Conservation (phyloP, 805 yeast genomes). For the Blastobotrys terrestris region DNA sequence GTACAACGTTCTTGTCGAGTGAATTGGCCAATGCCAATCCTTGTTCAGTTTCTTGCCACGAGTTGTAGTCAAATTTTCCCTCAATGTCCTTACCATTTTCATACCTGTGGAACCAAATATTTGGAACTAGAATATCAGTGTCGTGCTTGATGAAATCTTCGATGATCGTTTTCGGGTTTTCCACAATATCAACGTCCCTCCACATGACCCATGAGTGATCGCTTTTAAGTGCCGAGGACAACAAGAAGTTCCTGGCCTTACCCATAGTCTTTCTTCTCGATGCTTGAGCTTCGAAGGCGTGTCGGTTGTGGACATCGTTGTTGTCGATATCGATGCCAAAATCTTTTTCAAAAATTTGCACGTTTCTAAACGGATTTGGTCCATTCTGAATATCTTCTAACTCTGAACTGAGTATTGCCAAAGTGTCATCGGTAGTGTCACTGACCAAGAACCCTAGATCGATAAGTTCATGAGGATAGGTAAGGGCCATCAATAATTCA, state of each 20-base stretch:
- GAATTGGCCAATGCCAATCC: slow-evolving; percentile 62
- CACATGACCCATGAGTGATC: slow-evolving; percentile 86
- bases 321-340: slow-evolving; percentile 74
- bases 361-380: slow-evolving; percentile 61
- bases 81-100: slow-evolving; percentile 22
- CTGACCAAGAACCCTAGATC: slow-evolving; percentile 71
- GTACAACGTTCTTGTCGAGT: slow-evolving; percentile 66
- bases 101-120: slow-evolving; percentile 54
- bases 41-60: slow-evolving; percentile 56
- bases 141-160: slow-evolving; percentile 85
- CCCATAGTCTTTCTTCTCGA: slow-evolving; percentile 87
- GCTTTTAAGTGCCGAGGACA: slow-evolving; percentile 73
- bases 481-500: slow-evolving; percentile 77
- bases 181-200: slow-evolving; percentile 88
- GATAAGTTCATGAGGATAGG: slow-evolving; percentile 73
- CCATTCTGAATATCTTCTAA: slow-evolving; percentile 55
- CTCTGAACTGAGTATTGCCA: slow-evolving; percentile 62
- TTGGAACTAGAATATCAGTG: slow-evolving; percentile 81
- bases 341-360: slow-evolving; percentile 86
- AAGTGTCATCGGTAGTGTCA: slow-evolving; percentile 72
- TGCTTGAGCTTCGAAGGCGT: slow-evolving; percentile 85
- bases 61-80: slow-evolving; percentile 24
- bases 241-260: slow-evolving; percentile 78
- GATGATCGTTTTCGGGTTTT: slow-evolving; percentile 66
- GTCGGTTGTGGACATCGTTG: slow-evolving; percentile 76